Base-by-base conservation (phyloP, 2,329 filamentous ascomycete species). In the Sarocladiaceae sp. region DNA sequence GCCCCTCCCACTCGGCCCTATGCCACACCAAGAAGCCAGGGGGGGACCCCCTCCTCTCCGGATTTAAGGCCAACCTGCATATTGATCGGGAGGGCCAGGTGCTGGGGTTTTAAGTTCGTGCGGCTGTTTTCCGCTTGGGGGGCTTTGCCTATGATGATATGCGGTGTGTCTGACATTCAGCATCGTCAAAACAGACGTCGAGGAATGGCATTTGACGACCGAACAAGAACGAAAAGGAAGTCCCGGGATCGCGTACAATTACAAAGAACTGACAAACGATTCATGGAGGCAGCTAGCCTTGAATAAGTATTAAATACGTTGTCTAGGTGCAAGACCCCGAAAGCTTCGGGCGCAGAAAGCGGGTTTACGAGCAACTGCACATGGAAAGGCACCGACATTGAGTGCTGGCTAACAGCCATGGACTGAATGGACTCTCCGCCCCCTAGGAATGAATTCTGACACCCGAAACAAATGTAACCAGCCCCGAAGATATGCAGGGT, bases 281-380 rank as follows among this genome's bases (percentile, higher is more conserved):
- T n/a, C n/a, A n/a, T n/a, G n/a, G n/a, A n/a, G n/a, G n/a, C n/a
- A n/a, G n/a, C n/a, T n/a, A n/a, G n/a, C n/a, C n/a, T n/a, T n/a
- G n/a, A n/a, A n/a, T n/a, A n/a, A n/a, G n/a, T n/a, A n/a, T n/a
- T n/a, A n/a, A n/a, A n/a, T n/a, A n/a, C n/a, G n/a, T n/a, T n/a
- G n/a, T n/a, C n/a, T n/a, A n/a, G n/a, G 17, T 8, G 37, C 12
- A 15, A 22, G 3, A 13, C 40, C 17, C 40, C 22, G 23, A 26
- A 23, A 26, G 22, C 22, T n/a, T 7, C 25, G 26, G 11, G 40
- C 13, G 3, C 40, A 10, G 17, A 44, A 44, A 44, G 40, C 23
- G 40, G 40, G 40, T 44, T 26, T 44, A 44, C 40, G 40, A 44
- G 40, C 40, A 44, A 44, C 40, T 44, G 17, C 17, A n/a, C 40